Evolutionary conservation across 2,329 filamentous ascomycete species (phyloP), one percentile per base, ranked within the genome.

Genomic region (Elsinoe ampelina): DNA sequence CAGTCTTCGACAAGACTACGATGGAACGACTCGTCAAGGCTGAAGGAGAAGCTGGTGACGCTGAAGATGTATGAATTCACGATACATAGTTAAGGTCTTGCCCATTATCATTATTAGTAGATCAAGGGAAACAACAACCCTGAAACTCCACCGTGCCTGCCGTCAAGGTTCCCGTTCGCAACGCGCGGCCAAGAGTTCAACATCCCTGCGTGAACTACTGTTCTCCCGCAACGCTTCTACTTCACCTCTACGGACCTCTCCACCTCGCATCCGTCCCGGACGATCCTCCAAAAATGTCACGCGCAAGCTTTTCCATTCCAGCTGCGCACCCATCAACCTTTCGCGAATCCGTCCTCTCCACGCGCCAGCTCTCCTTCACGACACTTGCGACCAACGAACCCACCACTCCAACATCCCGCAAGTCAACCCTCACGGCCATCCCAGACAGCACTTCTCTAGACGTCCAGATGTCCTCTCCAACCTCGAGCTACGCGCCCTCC

Each of bases 41-140:
- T 58, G 90, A 95, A 72, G 80, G 86, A 67, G 87, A 93, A 68
- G 80, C 82, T 34, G 92, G 87, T 85, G 88, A 89, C 63, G 87
- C 60, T 2, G 68, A 69, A 15, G 65, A 56, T 22, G 54, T 56
- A 38, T 56, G 41, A 56, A n/a, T 11, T 13, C 8, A 56, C 19
- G 19, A 12, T 8, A 45, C 26, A 12, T 26, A 12, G 41, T 11
- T 6, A 42, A 11, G 39, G 19, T 42, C 39, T 42, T 10, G 26
- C 26, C 26, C 26, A 30, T 2, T 30, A 30, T 8, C 26, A 30
- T 8, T 30, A 30, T 30, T 30, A 30, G 26, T 30, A 30, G 26
- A 8, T 8, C 26, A 30, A 30, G 19, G 41, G 10, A 22, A 45
- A 11, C 41, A 22, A 20, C 41, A 8, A 22, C 15, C 41, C 19